These are phyloP conservation scores for Aspergillus novoparasiticus DNA, from an alignment of 2,329 filamentous ascomycete species.

Conservation along the genomic window DNA sequence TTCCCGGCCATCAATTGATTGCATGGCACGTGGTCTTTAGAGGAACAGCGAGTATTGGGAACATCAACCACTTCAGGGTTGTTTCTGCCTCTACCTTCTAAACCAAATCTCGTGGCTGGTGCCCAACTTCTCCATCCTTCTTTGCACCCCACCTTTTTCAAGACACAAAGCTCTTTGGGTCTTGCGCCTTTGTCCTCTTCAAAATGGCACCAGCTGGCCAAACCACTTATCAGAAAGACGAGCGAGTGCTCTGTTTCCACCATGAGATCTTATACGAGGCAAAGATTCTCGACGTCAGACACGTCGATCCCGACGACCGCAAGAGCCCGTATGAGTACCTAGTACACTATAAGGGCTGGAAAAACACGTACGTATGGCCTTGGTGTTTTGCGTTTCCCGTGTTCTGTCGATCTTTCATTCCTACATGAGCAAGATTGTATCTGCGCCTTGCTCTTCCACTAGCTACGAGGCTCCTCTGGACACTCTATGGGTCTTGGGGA, in stretches of 20 bases:
- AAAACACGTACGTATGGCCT: constrained; percentile 74
- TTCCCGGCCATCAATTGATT: not conserved
- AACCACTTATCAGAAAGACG: constrained; percentile 69
- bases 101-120: not conserved
- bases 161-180: not conserved
- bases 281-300: constrained; percentile 81
- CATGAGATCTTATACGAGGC: constrained; percentile 97
- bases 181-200: not conserved
- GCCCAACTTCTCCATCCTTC: not conserved
- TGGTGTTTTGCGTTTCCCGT: constrained; percentile 4
- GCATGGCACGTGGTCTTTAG: not conserved
- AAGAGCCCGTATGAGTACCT: constrained; percentile 81
- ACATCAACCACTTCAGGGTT: not conserved
- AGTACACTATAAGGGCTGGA: constrained; percentile 99
- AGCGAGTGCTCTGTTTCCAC: constrained; percentile 95
- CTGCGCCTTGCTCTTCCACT: not conserved
- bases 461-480: not conserved
- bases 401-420: not conserved
- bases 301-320: constrained; percentile 64
- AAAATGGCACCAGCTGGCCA: constrained; percentile 63
- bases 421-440: too few relatives aligned
- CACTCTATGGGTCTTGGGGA: not conserved
- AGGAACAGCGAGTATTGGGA: not conserved
- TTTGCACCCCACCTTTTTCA: not conserved
- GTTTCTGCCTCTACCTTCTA: not conserved